Evolutionary conservation across 805 yeast species (phyloP), one percentile per base, ranked within the genome.

Genomic region (Lipomyces yamanashiensis): DNA sequence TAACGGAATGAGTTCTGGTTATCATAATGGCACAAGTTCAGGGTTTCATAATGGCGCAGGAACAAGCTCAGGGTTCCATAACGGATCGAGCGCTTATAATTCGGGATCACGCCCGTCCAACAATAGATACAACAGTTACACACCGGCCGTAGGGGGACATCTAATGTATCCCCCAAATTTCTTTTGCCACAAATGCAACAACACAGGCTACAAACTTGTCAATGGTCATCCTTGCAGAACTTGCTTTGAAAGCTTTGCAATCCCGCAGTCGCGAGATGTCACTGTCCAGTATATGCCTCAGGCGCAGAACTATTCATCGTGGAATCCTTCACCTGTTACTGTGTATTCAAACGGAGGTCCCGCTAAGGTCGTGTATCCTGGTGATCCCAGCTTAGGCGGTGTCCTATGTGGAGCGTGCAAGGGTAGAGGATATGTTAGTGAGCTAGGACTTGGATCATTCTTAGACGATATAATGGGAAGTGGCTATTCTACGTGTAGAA

Each of bases 381-480:
- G 96, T 1, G 96, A 90, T 70, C 93, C 95, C 0, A 71, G 86
- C 39, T 73, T 83, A 66, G 96, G 96, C 0, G 96, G 96, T 0
- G 74, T 80, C 0, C 68, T 87, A 2, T 90, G 96, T 76, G 90
- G 90, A 0, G 77, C 84, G 56, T 90, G 96, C 71, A 72, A 87
- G 60, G 95, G 95, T 0, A 64, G 81, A 0, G 95, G 96, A 0
- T 69, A 80, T 59, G 78, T 81, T 1, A 75, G 77, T 34, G 83
- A 85, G 70, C 77, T 89, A n/a, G 63, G 63, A 8, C 34, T 64
- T 7, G 59, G 62, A 21, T 37, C 49, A 10, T 36, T 54, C 21
- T 10, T 61, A 23, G 58, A 58, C 5, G 58, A 37, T 10, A 5
- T 61, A n/a, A 15, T 61, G 21, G 60, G 59, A 13, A 60, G 65